Base-by-base conservation (phyloP, 2,329 filamentous ascomycete species). In the Sphaerulina populicola region DNA sequence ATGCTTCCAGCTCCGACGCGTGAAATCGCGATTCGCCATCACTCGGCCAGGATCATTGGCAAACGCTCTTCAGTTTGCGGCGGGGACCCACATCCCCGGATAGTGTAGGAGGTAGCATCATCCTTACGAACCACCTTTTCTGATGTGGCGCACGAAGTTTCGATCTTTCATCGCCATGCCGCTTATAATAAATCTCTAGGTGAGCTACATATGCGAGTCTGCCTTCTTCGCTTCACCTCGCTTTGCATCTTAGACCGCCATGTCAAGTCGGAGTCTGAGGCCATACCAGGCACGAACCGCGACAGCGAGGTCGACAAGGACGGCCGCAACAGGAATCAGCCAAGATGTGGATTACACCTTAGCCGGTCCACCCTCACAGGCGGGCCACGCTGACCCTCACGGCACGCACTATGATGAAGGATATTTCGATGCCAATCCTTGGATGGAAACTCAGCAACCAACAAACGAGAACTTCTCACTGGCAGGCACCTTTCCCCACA, bases 361-460 rank as follows among this genome's bases (percentile, higher is more conserved):
- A 15, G 57, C 57, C 12, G 57, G 57, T 6, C 55, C 53, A 14
- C 40, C 30, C 1, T 27, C 42, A 23, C 46, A 47, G 14, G 29
- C 12, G 11, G 33, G 27, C 38, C 45, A 38, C 12, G 30, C 29
- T 23, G 57, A 60, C 39, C 54, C 54, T 14, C 59, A 66, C 40
- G 48, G 62, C 48, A 64, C 63, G 0, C 59, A 61, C 39, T 61
- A 56, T 37, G 53, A 57, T 8, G 56, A 62, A 44, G 62, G 59
- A 40, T 64, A 64, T 39, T 57, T 57, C 27, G 51, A 57, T 18
- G 49, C 56, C 6, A 64, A 64, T 47, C 60, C 62, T 29, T 51
- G 55, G 52, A 63, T 61, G 53, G 55, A 61, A 12, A 52, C 55
- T 14, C 46, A 56, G 10, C 38, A 59, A 12, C 47, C 54, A n/a